Evolutionary conservation across 1,284 basidiomycete genomes (phyloP).

Genomic region (Omphalotus olearius): DNA sequence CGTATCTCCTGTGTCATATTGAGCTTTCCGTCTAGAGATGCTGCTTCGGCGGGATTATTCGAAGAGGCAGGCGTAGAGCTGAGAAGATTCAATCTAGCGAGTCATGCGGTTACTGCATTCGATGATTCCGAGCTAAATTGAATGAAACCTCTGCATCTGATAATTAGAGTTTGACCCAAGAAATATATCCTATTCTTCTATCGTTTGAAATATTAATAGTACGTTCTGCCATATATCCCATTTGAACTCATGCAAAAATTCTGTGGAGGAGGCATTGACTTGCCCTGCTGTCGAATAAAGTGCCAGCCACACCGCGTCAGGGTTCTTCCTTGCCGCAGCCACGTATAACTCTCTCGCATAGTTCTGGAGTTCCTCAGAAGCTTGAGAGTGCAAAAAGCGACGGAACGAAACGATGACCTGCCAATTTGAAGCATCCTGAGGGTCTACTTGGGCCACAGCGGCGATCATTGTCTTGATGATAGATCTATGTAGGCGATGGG

Average conservation of each 20-base stretch:
- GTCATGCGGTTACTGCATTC: slow-evolving; percentile 14
- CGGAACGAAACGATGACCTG: slow-evolving; percentile 71
- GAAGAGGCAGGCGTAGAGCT: slow-evolving; percentile 76
- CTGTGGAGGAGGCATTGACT: slow-evolving; percentile 33
- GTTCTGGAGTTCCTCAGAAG: slow-evolving; percentile 70
- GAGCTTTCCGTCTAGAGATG: slow-evolving; percentile 52
- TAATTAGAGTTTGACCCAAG: too few relatives aligned
- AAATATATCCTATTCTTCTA: background rate
- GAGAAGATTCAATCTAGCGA: slow-evolving; percentile 53
- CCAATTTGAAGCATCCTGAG: slow-evolving; percentile 72
- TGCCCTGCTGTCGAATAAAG: slow-evolving; percentile 53
- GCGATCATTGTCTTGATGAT: slow-evolving; percentile 70
- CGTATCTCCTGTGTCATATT: background rate
- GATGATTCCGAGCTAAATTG: too few relatives aligned
- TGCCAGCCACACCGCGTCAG: slow-evolving; percentile 80
- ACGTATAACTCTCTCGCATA: slow-evolving; percentile 64
- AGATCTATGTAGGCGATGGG: slow-evolving; percentile 72
- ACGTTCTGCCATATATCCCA: slow-evolving; percentile 65
- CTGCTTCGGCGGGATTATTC: slow-evolving; percentile 74
- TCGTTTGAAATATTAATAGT: slow-evolving; percentile 29
- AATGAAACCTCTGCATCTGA: too few relatives aligned
- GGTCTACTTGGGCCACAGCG: slow-evolving; percentile 59
- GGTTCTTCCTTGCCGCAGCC: slow-evolving; percentile 57
- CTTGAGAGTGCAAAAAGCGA: slow-evolving; percentile 63
- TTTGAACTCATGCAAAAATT: slow-evolving; percentile 46